Percentiles rank a stretch among this genome's conserved stretches.
Evolutionary conservation across 371 early-diverging fungal species (phyloP).

Genomic region (Mucor indicus): DNA sequence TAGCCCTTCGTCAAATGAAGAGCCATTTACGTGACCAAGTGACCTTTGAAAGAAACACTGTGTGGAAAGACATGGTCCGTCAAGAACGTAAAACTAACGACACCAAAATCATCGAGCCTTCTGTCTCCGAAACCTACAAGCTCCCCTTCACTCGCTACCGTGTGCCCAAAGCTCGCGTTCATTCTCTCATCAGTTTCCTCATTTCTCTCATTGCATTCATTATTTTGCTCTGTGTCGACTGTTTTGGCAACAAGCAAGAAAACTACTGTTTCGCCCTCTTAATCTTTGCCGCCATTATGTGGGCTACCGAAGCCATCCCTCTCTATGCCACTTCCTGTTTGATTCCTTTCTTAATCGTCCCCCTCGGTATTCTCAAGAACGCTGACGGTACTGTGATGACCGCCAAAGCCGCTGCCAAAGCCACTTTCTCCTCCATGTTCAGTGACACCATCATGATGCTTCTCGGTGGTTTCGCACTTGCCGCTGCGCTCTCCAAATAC

Average conservation of each 20-base stretch:
- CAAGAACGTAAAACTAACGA: conserved; percentile 62
- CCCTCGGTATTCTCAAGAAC: conserved; percentile 66
- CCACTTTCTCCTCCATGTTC: conserved; percentile 91
- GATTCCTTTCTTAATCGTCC: conserved; percentile 76
- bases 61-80: conserved; percentile 82
- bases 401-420: conserved; percentile 77
- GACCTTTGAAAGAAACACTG: conserved; percentile 77
- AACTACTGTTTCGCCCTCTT: conserved; percentile 66
- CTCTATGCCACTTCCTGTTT: conserved; percentile 78
- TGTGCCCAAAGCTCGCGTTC: conserved; percentile 23
- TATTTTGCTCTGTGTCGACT: conserved; percentile 48
- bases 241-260: conserved; percentile 65
- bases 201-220: conserved; percentile 57
- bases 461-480: conserved; percentile 93
- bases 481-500: conserved; percentile 58
- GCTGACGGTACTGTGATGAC: conserved; percentile 45
- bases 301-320: conserved; percentile 82
- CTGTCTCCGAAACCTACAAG: conserved; percentile 28
- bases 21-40: conserved; percentile 69
- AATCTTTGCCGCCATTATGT: conserved; percentile 61
- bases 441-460: conserved; percentile 94
- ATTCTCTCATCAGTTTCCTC: conserved; percentile 25
- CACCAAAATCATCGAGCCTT: conserved; percentile 49
- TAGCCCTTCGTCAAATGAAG: conserved; percentile 67
- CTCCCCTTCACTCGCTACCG: conserved; percentile 37